Evolutionary conservation across 768 basidiomycete species (phyloP).

Genomic region (Pisolithus marmoratus): DNA sequence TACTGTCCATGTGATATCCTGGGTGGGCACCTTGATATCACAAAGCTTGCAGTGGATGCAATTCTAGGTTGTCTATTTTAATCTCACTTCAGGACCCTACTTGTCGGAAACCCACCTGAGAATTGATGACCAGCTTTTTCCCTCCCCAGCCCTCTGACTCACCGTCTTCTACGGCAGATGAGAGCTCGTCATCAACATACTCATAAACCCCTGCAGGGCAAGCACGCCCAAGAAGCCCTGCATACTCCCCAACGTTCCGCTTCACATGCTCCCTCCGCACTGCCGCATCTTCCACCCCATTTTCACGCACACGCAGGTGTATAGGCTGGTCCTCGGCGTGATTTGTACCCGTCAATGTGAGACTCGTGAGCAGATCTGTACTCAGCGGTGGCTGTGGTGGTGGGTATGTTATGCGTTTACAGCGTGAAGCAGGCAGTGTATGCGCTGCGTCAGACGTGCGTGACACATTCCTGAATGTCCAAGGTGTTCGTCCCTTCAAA

Average conservation of each 20-base stretch:
- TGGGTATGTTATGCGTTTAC: conserved; percentile 80
- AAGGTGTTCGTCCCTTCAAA: conserved; percentile 79
- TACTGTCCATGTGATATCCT: conserved; percentile 96
- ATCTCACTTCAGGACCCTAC: not conserved
- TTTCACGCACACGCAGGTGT: conserved; percentile 67
- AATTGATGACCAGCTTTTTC: conserved; percentile 92
- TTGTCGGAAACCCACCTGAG: conserved; percentile 55
- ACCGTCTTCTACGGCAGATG: conserved; percentile 16
- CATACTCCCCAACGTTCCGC: conserved; percentile 73
- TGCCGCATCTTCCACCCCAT: conserved; percentile 35
- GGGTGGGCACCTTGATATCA: conserved; percentile 92
- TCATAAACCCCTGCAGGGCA: conserved; percentile 98
- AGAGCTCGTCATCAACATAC: conserved; percentile 71
- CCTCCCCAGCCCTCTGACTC: conserved; percentile 62
- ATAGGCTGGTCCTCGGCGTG: conserved; percentile 96
- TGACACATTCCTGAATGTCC: conserved; percentile 77
- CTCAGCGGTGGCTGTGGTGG: conserved; percentile 83
- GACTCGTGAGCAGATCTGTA: conserved; percentile 88
- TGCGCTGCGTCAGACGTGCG: conserved; percentile 56
- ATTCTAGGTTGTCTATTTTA: conserved; percentile 44
- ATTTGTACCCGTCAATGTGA: conserved; percentile 89
- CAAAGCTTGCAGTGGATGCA: conserved; percentile 95
- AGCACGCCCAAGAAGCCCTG: conserved; percentile 79
- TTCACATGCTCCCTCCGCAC: conserved; percentile 62
- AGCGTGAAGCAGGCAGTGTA: conserved; percentile 62